phyloP scores from a whole-genome alignment of 2,329 filamentous ascomycete genomes.

The Coniosporium tulheliwenetii region DNA sequence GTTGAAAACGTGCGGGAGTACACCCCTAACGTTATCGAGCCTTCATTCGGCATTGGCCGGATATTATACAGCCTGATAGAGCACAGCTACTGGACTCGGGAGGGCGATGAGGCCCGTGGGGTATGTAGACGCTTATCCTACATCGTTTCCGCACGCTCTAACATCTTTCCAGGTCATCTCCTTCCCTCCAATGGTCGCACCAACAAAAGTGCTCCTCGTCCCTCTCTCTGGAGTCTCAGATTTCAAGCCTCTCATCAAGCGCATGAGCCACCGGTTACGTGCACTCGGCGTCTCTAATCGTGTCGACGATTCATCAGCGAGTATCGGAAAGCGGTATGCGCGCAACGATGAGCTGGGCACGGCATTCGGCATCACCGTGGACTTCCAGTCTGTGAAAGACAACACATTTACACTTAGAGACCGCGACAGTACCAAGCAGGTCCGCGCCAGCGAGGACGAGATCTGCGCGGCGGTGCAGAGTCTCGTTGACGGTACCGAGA shows the following conservation, averaged over 20 bases:
- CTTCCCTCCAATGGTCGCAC: slow-evolving; percentile 66
- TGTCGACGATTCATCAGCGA: slow-evolving; percentile 79
- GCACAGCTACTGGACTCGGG: slow-evolving; percentile 88
- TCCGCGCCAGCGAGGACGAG: slow-evolving; percentile 66
- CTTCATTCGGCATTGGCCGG: slow-evolving; percentile 90
- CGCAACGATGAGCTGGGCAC: slow-evolving; percentile 94
- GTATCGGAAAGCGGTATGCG: slow-evolving; percentile 87
- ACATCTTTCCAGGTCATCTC: slow-evolving; percentile 42
- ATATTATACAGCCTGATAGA: slow-evolving; percentile 89
- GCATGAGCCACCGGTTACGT: slow-evolving; percentile 62
- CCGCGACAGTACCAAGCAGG: slow-evolving; percentile 79
- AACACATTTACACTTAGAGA: slow-evolving; percentile 76
- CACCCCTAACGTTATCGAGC: slow-evolving; percentile 81
- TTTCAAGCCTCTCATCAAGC: slow-evolving; percentile 63
- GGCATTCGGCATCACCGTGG: slow-evolving; percentile 81
- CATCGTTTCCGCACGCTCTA: no score
- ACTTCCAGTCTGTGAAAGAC: slow-evolving; percentile 90
- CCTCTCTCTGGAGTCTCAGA: slow-evolving; percentile 69
- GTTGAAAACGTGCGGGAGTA: slow-evolving; percentile 78
- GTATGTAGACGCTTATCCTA: slow-evolving; percentile 38
- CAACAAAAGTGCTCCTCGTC: slow-evolving; percentile 86
- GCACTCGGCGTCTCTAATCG: slow-evolving; percentile 65
- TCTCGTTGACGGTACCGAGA: slow-evolving; percentile 46
- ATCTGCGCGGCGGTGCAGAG: slow-evolving; percentile 60
- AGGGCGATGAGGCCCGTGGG: slow-evolving; percentile 68